phyloP scores from a whole-genome alignment of 2,329 filamentous ascomycete genomes.

The Aspergillus sp. region DNA sequence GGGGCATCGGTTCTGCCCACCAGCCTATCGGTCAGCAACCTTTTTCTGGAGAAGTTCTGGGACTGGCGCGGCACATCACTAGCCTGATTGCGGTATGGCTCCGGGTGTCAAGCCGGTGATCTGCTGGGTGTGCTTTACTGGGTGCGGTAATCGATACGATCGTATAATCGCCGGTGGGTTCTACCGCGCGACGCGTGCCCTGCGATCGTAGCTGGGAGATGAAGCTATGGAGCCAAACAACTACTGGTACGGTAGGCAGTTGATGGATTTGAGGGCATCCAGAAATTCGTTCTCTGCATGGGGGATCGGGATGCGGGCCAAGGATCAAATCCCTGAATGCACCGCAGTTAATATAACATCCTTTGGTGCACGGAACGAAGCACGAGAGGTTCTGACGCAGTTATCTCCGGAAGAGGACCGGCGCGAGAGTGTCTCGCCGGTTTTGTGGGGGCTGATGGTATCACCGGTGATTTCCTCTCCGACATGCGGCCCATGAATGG shows the following conservation, averaged over 20 bases:
- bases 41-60: conserved; percentile 14
- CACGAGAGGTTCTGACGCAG: neutral
- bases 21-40: conserved; percentile 11
- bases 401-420: neutral
- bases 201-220: too few relatives aligned
- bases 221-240: too few relatives aligned
- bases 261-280: neutral
- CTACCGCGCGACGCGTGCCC: neutral
- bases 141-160: conserved; percentile 14
- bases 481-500: too few relatives aligned
- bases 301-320: neutral
- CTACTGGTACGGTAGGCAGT: too few relatives aligned
- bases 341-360: neutral
- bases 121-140: conserved; percentile 10
- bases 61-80: conserved; percentile 10
- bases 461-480: neutral
- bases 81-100: conserved; percentile 10
- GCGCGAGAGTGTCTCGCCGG: neutral
- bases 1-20: neutral
- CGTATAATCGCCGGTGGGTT: neutral
- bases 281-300: neutral
- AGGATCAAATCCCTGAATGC: neutral
- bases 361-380: neutral
- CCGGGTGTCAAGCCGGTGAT: conserved; percentile 19
- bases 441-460: neutral